Conservation (phyloP, 2,329 filamentous ascomycete genomes). For the Celoporthe dispersa region DNA sequence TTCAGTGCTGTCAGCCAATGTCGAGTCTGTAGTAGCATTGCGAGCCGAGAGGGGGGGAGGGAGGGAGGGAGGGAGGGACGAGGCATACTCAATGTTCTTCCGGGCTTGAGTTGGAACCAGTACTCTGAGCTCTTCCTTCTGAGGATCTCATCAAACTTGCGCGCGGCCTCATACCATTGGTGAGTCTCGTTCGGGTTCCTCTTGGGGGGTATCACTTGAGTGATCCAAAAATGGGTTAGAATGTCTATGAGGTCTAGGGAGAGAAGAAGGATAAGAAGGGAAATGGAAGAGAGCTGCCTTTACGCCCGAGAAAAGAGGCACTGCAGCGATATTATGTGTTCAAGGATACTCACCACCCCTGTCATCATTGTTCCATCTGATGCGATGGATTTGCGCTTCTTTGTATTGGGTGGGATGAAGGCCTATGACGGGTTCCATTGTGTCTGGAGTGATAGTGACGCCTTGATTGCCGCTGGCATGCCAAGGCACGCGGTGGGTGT, state of each 20-base stretch:
- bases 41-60: constrained; percentile 6
- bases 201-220: neutral
- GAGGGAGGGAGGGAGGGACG: neutral
- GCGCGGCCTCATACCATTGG: constrained; percentile 81
- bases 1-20: constrained; percentile 37
- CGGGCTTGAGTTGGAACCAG: constrained; percentile 81
- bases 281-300: neutral
- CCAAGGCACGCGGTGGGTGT: constrained; percentile 64
- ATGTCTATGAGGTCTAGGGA: neutral
- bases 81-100: constrained; percentile 71
- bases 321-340: neutral
- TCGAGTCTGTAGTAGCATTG: neutral
- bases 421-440: constrained; percentile 74
- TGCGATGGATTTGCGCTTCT: constrained; percentile 30
- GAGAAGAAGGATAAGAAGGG: neutral
- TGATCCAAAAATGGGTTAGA: neutral
- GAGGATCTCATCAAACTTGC: constrained; percentile 73
- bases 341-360: constrained; percentile 53
- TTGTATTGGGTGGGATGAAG: constrained; percentile 46
- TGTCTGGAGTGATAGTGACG: constrained; percentile 76
- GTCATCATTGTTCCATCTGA: constrained; percentile 95
- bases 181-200: neutral
- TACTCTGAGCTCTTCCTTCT: constrained; percentile 69
- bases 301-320: no score
- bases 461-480: constrained; percentile 92